These are phyloP conservation scores for Soucietia sequanensis DNA, from an alignment of 805 yeast genomes.

Conservation along the genomic window DNA sequence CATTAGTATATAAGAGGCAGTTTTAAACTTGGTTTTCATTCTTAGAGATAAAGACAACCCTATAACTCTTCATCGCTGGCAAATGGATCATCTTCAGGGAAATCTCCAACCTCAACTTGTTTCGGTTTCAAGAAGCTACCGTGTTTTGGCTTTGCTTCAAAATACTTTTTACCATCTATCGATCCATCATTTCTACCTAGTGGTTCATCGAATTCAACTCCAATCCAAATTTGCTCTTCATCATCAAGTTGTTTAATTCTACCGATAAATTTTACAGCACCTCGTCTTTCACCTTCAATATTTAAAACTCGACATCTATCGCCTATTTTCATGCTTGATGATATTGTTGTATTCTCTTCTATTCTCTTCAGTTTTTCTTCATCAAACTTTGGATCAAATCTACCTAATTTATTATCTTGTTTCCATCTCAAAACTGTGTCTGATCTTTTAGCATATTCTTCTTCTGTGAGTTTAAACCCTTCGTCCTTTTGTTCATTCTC, in stretches of 20 bases:
- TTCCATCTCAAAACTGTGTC: constrained; percentile 82
- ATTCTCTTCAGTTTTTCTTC: constrained; percentile 26
- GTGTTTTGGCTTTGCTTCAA: constrained; percentile 54
- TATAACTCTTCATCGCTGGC: constrained; percentile 36
- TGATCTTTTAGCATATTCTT: constrained; percentile 56
- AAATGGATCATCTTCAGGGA: constrained; percentile 47
- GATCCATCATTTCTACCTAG: constrained; percentile 84
- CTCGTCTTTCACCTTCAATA: constrained; percentile 56
- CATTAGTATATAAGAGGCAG: too few species aligned
- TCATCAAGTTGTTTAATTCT: constrained; percentile 57
- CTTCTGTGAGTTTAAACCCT: constrained; percentile 51
- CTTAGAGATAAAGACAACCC: too few species aligned
- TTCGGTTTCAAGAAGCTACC: constrained; percentile 80
- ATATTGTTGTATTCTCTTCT: constrained; percentile 25
- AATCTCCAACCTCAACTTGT: constrained; percentile 68
- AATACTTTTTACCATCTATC: constrained; percentile 58
- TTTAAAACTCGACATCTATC: constrained; percentile 52
- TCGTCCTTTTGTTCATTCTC: constrained; percentile 27
- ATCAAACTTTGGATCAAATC: constrained; percentile 58
- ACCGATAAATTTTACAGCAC: constrained; percentile 72
- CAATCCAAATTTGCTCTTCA: constrained; percentile 65
- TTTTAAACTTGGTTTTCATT: too few species aligned
- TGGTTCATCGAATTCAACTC: constrained; percentile 82
- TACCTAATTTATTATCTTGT: constrained; percentile 61
- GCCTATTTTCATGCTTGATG: constrained; percentile 41